Conservation (phyloP, 352 stramenopile species). For the Globisporangium paddicum region DNA sequence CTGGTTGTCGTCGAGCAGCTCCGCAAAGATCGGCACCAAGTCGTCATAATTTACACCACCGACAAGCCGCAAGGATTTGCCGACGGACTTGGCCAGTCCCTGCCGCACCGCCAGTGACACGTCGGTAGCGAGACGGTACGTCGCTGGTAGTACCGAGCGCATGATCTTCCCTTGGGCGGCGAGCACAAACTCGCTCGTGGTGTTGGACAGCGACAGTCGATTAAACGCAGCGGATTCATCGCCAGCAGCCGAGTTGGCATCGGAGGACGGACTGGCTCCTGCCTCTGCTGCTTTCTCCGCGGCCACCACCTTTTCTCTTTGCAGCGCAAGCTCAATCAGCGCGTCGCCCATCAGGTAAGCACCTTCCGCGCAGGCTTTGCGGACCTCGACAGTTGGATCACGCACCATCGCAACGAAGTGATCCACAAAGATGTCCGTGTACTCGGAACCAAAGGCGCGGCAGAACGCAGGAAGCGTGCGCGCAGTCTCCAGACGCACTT, state of each 20-base stretch:
- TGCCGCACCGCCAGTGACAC: constrained; percentile 73
- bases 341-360: constrained; percentile 61
- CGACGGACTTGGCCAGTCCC: constrained; percentile 68
- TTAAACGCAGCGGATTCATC: constrained; percentile 24
- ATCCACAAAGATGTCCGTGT: constrained; percentile 83
- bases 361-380: constrained; percentile 61
- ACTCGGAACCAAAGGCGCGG: constrained; percentile 68
- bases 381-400: constrained; percentile 84
- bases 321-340: constrained; percentile 42
- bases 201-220: constrained; percentile 11
- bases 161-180: constrained; percentile 78
- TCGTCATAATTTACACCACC: constrained; percentile 69
- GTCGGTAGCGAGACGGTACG: constrained; percentile 72
- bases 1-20: constrained; percentile 79
- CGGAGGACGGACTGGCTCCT: neutral
- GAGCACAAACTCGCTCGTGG: constrained; percentile 36
- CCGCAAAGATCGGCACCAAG: constrained; percentile 77
- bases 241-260: constrained; percentile 5
- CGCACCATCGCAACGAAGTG: constrained; percentile 83
- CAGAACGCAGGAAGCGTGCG: constrained; percentile 74
- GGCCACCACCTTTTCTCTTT: constrained; percentile 14
- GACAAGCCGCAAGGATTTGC: constrained; percentile 67
- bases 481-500: constrained; percentile 78
- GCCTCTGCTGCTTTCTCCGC: neutral
- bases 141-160: constrained; percentile 69